Base-by-base conservation (phyloP, 2,329 filamentous ascomycete species). In the Claviceps quebecensis region DNA sequence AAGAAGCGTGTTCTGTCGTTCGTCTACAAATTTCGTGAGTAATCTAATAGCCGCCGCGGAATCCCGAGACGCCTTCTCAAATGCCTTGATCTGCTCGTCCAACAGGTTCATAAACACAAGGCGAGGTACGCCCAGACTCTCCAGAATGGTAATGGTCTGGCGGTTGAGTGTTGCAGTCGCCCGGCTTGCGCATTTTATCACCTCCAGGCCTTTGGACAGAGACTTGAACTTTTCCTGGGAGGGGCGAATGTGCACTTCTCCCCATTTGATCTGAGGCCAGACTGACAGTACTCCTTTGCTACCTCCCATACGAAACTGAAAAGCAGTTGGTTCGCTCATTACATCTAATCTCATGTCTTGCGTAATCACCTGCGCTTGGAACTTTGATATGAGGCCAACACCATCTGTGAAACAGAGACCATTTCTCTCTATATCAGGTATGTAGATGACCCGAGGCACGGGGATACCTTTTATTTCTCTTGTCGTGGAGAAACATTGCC, bases 401-500 rank as follows among this genome's bases (percentile, higher is more conserved):
- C 93, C 93, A 60, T 98, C 93, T 0, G 86, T 93, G 63, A 97
- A 98, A 54, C 73, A 84, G 60, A 80, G 82, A 0, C 72, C 77
- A 46, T 86, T 81, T 2, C 75, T 74, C 53, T 81, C 71, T 19
- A 97, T 77, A 56, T 97, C 93, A 0, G 74, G 66, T 36, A 91
- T 86, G 4, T 71, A 78, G 5, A 72, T 71, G 13, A 77, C 71
- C 1, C 74, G 71, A 0, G 78, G 78, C 6, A 84, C 77, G 0
- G 74, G 75, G 22, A 82, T 78, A 16, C 80, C 76, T 29, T 72
- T 74, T 43, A 95, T 81, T 11, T 85, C 81, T 54, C 86, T 73
- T 0, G 93, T 98, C 0, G 91, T 96, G 0, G 93, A 96, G 63
- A 98, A 96, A 63, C 90, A 96, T 66, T 97, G 93, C 0, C 93